A percentile compares a stretch with the other conserved stretches of the same genome.
phyloP scores from a whole-genome alignment of 140 eudicot genomes.

The Stevia rebaudiana region DNA sequence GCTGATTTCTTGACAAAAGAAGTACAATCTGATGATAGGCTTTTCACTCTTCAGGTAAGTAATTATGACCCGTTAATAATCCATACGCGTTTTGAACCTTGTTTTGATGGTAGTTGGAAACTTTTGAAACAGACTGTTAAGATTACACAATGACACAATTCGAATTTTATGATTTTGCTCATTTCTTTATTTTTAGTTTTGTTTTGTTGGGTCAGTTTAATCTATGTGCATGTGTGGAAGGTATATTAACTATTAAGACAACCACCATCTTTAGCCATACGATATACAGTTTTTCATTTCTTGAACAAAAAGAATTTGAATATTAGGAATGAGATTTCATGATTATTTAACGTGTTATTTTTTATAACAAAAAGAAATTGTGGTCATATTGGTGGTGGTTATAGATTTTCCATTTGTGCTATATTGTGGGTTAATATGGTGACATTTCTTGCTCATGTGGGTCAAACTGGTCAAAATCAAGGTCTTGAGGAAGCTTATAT shows the following conservation, averaged over 20 bases:
- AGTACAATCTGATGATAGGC: conserved; percentile 71
- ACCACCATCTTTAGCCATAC: not conserved
- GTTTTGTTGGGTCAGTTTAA: not conserved
- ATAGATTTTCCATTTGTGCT: not conserved
- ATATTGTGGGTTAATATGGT: not conserved
- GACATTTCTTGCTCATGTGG: too few relatives aligned
- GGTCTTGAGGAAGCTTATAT: too few relatives aligned
- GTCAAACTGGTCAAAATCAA: too few relatives aligned
- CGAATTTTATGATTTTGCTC: not conserved
- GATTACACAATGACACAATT: not conserved
- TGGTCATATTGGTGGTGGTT: not conserved
- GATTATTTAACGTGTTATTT: not conserved
- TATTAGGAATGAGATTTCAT: not conserved
- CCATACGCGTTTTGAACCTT: not conserved
- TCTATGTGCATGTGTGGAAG: not conserved
- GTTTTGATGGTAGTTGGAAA: not conserved
- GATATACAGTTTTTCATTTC: not conserved
- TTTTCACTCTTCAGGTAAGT: conserved; percentile 69
- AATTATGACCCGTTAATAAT: not conserved
- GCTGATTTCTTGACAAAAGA: conserved; percentile 82
- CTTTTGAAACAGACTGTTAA: not conserved
- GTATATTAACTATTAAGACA: not conserved
- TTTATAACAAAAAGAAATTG: not conserved
- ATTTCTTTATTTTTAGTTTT: not conserved
- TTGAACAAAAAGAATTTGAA: not conserved